Evolutionary conservation across 2,329 filamentous ascomycete genomes (phyloP), one percentile per base, ranked within the genome.

Genomic region (Amylocarpus encephaloides): DNA sequence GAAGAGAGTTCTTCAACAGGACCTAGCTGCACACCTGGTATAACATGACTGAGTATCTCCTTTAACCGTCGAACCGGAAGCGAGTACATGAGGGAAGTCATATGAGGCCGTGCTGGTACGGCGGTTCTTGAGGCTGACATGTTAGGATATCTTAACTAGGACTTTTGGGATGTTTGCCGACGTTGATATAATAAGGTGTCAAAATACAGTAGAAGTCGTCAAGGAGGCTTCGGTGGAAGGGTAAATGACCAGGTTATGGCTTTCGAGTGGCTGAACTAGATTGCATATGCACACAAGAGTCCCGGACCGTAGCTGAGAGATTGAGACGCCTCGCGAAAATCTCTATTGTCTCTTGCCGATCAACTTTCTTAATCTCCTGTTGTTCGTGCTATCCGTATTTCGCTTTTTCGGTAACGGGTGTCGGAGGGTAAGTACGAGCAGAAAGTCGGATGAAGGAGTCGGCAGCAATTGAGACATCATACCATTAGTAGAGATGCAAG

Each of bases 1-100:
- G 63, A 63, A 10, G 57, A 53, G 6, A 64, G n/a, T 38, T 66
- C 62, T 33, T 63, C 58, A n/a, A 61, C 55, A n/a, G 57, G 51
- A 32, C 51, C 58, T 9, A 66, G 55, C 11, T 54, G 60, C 35
- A 55, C 48, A 32, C 57, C 53, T 16, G 62, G 60, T 12, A 61
- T 36, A 42, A 64, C 50, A 46, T 59, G 57, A 19, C 41, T 58
- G 15, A 65, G 55, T 48, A 66, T 59, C 18, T 63, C 62, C 51
- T 62, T 64, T 12, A 66, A 53, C 26, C 61, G 57, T 38, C 57
- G 57, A 35, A 65, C 47, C 26, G 64, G 62, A 11, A 66, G 43
- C 11, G 61, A 56, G 48, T 65, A 64, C 61, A 64, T 63, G 33
- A 59, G 49, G 3, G 62, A 63, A 11, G 57, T 61, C 12, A 58